A percentile compares a stretch with the other conserved stretches of the same genome.
These are phyloP conservation scores for Skeletonema potamos DNA, from an alignment of 108 stramenopile species.

Conservation along the genomic window DNA sequence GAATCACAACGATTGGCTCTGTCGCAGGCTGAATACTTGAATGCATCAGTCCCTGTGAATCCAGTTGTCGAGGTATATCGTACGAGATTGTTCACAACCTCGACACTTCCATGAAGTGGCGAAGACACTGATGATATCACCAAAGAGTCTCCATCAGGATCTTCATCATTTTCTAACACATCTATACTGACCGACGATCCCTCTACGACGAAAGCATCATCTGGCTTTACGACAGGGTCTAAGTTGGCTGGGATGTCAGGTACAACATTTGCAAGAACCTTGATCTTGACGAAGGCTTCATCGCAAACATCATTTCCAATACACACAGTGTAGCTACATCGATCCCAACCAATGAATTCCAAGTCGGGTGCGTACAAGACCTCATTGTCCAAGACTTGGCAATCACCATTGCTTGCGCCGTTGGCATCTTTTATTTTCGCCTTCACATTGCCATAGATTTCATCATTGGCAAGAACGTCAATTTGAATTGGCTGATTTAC, in stretches of 20 bases:
- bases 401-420: constrained; percentile 15
- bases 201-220: background rate
- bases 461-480: constrained; percentile 32
- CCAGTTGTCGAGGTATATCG: constrained; percentile 11
- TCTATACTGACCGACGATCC: constrained; percentile 1
- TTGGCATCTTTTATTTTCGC: constrained; percentile 5
- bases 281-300: constrained; percentile 28
- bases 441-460: background rate
- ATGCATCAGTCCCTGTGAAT: constrained; percentile 16
- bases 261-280: constrained; percentile 4
- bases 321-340: constrained; percentile 30
- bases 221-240: background rate
- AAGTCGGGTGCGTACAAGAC: constrained; percentile 27
- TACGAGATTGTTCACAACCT: constrained; percentile 8
- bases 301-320: constrained; percentile 27
- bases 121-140: constrained; percentile 3
- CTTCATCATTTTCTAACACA: constrained; percentile 18
- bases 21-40: constrained; percentile 18
- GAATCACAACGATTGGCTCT: constrained; percentile 1
- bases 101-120: constrained; percentile 11
- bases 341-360: constrained; percentile 18
- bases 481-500: constrained; percentile 17
- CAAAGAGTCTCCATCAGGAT: constrained; percentile 1
- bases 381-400: constrained; percentile 18
- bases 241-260: background rate